Evolutionary conservation across 176 grass and related monocot genomes (phyloP).

Genomic region (Pharus latifolius): DNA sequence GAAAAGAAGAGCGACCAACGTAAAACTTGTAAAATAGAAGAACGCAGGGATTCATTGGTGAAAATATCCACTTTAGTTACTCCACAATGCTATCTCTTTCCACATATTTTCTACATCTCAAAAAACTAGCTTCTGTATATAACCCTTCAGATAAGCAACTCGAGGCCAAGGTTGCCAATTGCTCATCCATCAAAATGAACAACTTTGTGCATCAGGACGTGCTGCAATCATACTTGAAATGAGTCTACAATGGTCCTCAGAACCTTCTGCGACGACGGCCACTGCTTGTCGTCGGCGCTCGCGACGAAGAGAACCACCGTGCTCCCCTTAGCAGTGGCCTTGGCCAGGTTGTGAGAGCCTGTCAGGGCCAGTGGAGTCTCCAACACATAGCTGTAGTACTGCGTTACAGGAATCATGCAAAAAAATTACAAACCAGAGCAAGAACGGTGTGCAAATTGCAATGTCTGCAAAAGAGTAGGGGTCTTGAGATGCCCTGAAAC

Average conservation of each 20-base stretch:
- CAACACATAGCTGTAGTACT: constrained; percentile 92
- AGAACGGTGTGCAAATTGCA: neutral
- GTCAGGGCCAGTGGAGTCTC: constrained; percentile 90
- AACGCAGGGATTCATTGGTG: too few species aligned
- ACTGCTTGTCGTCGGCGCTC: constrained; percentile 86
- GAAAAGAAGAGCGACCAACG: too few species aligned
- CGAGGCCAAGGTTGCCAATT: neutral
- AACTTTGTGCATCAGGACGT: neutral
- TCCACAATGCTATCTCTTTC: neutral
- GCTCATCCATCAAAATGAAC: neutral
- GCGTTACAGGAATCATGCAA: neutral
- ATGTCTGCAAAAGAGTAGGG: neutral
- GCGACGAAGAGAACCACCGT: constrained; percentile 93
- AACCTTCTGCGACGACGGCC: constrained; percentile 59
- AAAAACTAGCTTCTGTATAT: neutral
- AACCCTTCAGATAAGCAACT: neutral
- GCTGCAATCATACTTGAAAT: constrained; percentile 45
- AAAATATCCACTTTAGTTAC: too few species aligned
- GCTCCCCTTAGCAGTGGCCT: constrained; percentile 93
- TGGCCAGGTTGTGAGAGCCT: constrained; percentile 84
- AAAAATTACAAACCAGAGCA: neutral
- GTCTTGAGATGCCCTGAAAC: too few species aligned
- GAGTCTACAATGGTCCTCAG: constrained; percentile 82
- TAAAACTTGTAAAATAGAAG: too few species aligned
- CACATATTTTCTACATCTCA: neutral